Conservation (phyloP, 768 basidiomycete species). For the Tremella fuciformis region DNA sequence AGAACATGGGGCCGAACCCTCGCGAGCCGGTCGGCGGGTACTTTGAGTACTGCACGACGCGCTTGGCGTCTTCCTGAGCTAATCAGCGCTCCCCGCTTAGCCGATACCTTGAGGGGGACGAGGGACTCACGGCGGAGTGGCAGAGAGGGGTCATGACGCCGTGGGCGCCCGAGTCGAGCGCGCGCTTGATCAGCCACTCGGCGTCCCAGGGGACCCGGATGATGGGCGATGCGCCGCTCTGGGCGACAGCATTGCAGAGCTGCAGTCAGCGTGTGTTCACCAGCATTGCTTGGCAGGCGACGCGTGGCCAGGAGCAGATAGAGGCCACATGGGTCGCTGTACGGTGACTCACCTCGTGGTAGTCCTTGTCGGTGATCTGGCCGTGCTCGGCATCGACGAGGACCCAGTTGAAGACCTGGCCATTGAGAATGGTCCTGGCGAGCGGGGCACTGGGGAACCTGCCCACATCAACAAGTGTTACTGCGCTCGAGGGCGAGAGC, state of each 20-base stretch:
- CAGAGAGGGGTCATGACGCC: slow-evolving; percentile 53
- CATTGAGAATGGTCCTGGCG: slow-evolving; percentile 7
- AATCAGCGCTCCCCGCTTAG: not conserved
- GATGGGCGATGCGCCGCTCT: slow-evolving; percentile 46
- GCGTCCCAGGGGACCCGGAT: slow-evolving; percentile 50
- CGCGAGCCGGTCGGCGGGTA: slow-evolving; percentile 51
- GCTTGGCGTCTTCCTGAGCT: slow-evolving; percentile 43
- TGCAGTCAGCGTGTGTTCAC: slow-evolving; percentile 8
- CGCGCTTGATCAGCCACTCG: slow-evolving; percentile 51
- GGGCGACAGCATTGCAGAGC: slow-evolving; percentile 39
- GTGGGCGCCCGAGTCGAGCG: slow-evolving; percentile 52
- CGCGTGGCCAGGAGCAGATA: not conserved
- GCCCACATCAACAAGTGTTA: not conserved
- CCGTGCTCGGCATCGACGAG: slow-evolving; percentile 17
- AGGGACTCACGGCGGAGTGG: slow-evolving; percentile 34
- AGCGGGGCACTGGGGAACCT: slow-evolving; percentile 10
- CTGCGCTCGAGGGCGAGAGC: not conserved
- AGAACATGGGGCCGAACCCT: slow-evolving; percentile 52
- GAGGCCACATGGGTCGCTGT: not conserved
- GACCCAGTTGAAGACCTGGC: slow-evolving; percentile 11
- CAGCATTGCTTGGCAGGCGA: slow-evolving; percentile 2
- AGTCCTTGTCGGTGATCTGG: slow-evolving; percentile 17
- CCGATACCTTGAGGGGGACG: not conserved
- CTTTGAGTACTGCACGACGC: slow-evolving; percentile 47
- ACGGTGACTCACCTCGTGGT: slow-evolving; percentile 11